Percentiles rank a stretch among this genome's conserved stretches.
Conservation (phyloP, 208 protist species). For the Leishmania braziliensis region DNA sequence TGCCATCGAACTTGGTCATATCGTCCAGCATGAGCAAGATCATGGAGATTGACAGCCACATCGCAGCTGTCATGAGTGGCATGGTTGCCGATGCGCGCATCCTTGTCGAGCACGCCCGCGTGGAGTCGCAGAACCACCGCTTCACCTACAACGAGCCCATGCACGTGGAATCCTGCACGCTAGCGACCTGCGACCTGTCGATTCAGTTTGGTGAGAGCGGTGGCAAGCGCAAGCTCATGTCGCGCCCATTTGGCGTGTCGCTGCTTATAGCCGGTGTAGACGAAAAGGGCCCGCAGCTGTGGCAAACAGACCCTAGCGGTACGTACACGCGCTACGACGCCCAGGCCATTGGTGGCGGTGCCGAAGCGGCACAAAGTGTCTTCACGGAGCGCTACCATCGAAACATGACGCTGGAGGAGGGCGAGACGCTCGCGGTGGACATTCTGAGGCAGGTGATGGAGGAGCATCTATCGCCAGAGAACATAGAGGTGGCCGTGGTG, state of each 20-base stretch:
- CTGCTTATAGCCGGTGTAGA: slow-evolving; percentile 99
- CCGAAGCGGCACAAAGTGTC: slow-evolving; percentile 97
- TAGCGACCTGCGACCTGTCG: slow-evolving; percentile 97
- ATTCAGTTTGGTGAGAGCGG: slow-evolving; percentile 97
- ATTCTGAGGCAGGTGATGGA: slow-evolving; percentile 99
- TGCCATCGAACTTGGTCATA: slow-evolving; percentile 98
- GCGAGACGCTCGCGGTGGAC: slow-evolving; percentile 94
- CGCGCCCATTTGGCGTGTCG: slow-evolving; percentile 98
- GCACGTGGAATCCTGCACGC: slow-evolving; percentile 95
- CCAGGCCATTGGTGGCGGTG: slow-evolving; percentile 98
- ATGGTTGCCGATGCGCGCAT: slow-evolving; percentile 99
- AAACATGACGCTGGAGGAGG: slow-evolving; percentile 96
- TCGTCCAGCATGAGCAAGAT: slow-evolving; percentile 98
- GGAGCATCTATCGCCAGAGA: slow-evolving; percentile 96
- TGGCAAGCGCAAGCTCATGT: slow-evolving; percentile 91
- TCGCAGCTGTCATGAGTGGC: slow-evolving; percentile 96
- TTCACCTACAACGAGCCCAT: slow-evolving; percentile 99
- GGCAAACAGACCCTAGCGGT: slow-evolving; percentile 98
- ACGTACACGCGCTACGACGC: slow-evolving; percentile 97
- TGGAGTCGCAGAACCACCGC: slow-evolving; percentile 99
- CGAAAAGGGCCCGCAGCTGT: slow-evolving; percentile 96
- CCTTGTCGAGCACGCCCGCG: slow-evolving; percentile 98
- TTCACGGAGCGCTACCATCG: slow-evolving; percentile 98
- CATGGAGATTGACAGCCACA: slow-evolving; percentile 97
- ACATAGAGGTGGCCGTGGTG: slow-evolving; percentile 97